phyloP scores from a whole-genome alignment of 2,329 filamentous ascomycete genomes.

The Neofusicoccum laricinum region DNA sequence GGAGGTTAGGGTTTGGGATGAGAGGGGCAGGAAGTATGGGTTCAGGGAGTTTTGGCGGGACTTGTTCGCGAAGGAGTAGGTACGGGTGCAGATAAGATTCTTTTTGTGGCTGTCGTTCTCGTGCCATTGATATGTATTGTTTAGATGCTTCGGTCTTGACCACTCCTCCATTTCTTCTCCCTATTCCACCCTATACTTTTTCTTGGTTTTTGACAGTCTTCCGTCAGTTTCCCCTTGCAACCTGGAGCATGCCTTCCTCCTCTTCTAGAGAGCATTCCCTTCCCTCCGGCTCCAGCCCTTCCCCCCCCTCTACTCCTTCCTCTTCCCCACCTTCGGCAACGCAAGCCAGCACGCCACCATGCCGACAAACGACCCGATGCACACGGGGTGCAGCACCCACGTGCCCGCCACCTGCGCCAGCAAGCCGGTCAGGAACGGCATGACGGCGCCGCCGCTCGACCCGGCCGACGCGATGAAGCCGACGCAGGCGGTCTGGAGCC shows the following conservation, averaged over 20 bases:
- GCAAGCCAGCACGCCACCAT: conserved; percentile 67
- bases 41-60: conserved; percentile 89
- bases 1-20: conserved; percentile 68
- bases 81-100: too few species aligned
- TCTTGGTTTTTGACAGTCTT: too few species aligned
- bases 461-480: conserved; percentile 67
- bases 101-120: too few species aligned
- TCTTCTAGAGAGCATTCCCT: too few species aligned
- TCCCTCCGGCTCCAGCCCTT: too few species aligned
- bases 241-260: too few species aligned
- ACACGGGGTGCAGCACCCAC: conserved; percentile 64
- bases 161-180: too few species aligned
- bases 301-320: conserved; percentile 47
- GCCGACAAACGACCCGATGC: conserved; percentile 60
- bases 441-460: conserved; percentile 64
- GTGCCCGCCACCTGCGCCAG: conserved; percentile 61
- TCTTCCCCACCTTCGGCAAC: conserved; percentile 58
- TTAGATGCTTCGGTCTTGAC: too few species aligned
- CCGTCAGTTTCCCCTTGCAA: too few species aligned
- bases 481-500: conserved; percentile 61
- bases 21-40: conserved; percentile 73
- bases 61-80: conserved; percentile 50
- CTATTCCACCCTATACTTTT: too few species aligned
- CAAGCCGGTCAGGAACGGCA: conserved; percentile 64
- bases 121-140: too few species aligned